Percentiles rank a stretch among this genome's conserved stretches.
Evolutionary conservation across 202 grass and related monocot genomes (phyloP).

Genomic region (Carex arenaria): DNA sequence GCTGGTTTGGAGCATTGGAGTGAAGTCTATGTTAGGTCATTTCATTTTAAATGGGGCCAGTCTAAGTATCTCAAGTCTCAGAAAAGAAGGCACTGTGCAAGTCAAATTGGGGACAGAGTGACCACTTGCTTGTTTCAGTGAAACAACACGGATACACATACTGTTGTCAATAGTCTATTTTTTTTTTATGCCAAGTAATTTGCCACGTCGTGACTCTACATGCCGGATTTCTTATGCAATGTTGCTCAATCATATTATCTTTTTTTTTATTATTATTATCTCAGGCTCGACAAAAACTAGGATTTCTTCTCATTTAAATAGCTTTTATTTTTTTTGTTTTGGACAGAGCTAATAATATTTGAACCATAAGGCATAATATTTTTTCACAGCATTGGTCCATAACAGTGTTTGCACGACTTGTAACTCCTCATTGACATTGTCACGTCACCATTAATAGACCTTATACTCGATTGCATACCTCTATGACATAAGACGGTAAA

Average conservation of each 20-base stretch:
- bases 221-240: no score
- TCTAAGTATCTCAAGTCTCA: conserved; percentile 30
- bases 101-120: conserved; percentile 45
- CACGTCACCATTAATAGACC: not conserved
- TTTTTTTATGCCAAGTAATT: no score
- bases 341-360: not conserved
- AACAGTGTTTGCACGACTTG: not conserved
- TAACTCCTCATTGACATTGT: not conserved
- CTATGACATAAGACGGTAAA: not conserved
- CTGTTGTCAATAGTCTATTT: not conserved
- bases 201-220: no score
- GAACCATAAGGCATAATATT: not conserved
- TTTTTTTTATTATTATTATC: not conserved
- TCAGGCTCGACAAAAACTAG: not conserved
- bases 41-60: conserved; percentile 41
- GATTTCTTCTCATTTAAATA: not conserved
- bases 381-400: not conserved
- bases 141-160: conserved; percentile 22
- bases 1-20: not conserved
- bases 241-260: not conserved
- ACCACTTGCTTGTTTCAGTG: conserved; percentile 51
- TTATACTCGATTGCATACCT: not conserved
- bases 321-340: not conserved
- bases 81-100: conserved; percentile 41
- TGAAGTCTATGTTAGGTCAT: conserved; percentile 57